A percentile compares a stretch with the other conserved stretches of the same genome.
These are phyloP conservation scores for Cinnamomum chago DNA, from an alignment of 164 flowering plant species.

Conservation along the genomic window DNA sequence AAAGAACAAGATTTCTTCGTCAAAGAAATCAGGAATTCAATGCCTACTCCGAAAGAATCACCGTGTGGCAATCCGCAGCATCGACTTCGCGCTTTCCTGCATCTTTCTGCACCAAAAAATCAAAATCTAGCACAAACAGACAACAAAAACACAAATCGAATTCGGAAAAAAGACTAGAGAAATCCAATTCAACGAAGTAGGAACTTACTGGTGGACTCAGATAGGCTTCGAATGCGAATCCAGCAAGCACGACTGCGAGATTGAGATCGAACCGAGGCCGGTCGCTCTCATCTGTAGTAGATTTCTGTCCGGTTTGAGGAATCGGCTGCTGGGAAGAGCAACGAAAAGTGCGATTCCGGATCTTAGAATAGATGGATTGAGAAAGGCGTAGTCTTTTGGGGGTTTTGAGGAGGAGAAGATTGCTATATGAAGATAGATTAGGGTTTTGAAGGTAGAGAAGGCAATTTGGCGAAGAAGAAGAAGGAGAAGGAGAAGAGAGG, in stretches of 20 bases:
- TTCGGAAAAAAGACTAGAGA: neutral
- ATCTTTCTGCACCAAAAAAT: conserved; percentile 41
- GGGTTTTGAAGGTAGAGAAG: conserved; percentile 16
- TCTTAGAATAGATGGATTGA: conserved; percentile 1
- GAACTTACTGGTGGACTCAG: conserved; percentile 59
- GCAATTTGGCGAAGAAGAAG: conserved; percentile 13
- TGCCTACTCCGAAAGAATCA: conserved; percentile 86
- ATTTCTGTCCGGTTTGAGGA: conserved; percentile 14
- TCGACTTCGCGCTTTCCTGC: conserved; percentile 67
- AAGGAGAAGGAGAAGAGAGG: neutral
- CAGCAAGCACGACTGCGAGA: conserved; percentile 92
- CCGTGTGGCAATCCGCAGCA: conserved; percentile 75
- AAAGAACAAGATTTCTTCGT: no score
- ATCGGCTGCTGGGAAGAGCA: conserved; percentile 27
- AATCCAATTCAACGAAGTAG: neutral
- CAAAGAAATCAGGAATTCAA: neutral
- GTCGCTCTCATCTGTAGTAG: conserved; percentile 22
- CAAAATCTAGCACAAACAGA: neutral
- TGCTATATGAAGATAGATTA: conserved; percentile 8
- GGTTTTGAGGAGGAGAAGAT: conserved; percentile 1
- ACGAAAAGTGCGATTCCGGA: conserved; percentile 10
- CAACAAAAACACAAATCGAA: neutral
- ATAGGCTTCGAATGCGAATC: conserved; percentile 96
- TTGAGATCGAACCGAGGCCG: conserved; percentile 80
- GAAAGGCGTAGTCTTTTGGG: conserved; percentile 25